phyloP scores from a whole-genome alignment of 2,329 filamentous ascomycete genomes.

The Fusarium sp. region DNA sequence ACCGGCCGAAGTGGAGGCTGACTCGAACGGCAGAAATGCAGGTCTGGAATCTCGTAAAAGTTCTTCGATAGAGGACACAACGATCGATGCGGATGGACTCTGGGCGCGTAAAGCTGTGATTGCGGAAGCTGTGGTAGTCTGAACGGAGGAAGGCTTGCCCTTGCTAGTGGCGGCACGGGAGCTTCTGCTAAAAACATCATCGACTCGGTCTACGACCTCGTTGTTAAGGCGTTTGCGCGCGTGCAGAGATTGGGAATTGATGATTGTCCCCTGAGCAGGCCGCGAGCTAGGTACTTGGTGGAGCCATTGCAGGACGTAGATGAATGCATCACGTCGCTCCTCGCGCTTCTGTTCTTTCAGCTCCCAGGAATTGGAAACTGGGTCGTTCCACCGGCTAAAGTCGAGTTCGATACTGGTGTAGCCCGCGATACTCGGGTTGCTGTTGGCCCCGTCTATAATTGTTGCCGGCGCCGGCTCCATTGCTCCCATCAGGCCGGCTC shows the following conservation, averaged over 20 bases:
- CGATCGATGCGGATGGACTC: conserved; percentile 6
- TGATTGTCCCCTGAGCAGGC: conserved; percentile 23
- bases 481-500: conserved; percentile 10
- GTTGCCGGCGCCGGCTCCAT: conserved; percentile 19
- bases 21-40: neutral
- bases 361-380: conserved; percentile 17
- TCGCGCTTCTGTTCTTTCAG: conserved; percentile 12
- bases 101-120: neutral
- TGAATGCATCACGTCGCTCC: conserved; percentile 6
- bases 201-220: conserved; percentile 26
- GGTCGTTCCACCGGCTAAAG: conserved; percentile 12
- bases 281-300: conserved; percentile 30
- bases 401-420: conserved; percentile 31
- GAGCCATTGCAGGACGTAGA: conserved; percentile 30
- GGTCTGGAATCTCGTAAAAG: conserved; percentile 3
- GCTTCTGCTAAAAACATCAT: conserved; percentile 22
- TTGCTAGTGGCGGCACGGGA: neutral
- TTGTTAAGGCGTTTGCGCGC: conserved; percentile 22
- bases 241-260: conserved; percentile 30
- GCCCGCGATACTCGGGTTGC: conserved; percentile 17
- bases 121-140: neutral
- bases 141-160: conserved; percentile 20
- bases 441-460: conserved; percentile 8
- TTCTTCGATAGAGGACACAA: conserved; percentile 10
- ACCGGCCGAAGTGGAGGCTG: conserved; percentile 1